Evolutionary conservation across 1,284 basidiomycete species (phyloP).

Genomic region (Puccinia hordei): DNA sequence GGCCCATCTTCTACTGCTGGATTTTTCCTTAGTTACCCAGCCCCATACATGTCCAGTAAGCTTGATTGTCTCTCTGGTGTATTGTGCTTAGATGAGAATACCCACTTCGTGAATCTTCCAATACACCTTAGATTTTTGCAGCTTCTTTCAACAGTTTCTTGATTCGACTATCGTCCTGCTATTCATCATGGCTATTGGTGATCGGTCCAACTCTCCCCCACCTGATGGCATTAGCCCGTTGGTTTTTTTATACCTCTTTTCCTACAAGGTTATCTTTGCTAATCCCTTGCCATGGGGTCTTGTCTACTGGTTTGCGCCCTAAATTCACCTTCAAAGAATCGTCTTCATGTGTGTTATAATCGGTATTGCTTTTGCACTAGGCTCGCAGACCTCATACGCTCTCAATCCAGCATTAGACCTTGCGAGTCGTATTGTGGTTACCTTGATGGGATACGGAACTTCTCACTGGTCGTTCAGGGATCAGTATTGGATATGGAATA

Average conservation of each 20-base stretch:
- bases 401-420: conserved; percentile 38
- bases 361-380: conserved; percentile 25
- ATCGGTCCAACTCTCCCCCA: conserved; percentile 34
- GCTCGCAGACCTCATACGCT: conserved; percentile 36
- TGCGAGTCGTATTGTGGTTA: conserved; percentile 20
- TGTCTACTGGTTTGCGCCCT: not conserved
- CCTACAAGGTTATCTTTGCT: not conserved
- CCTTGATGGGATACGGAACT: conserved; percentile 37
- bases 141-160: conserved; percentile 43
- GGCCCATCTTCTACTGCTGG: conserved; percentile 30
- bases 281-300: not conserved
- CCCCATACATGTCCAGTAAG: conserved; percentile 40
- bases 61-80: not conserved
- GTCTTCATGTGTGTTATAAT: conserved; percentile 40
- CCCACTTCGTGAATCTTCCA: too few relatives aligned
- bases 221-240: conserved; percentile 36
- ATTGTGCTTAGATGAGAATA: not conserved
- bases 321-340: not conserved
- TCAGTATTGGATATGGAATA: conserved; percentile 51
- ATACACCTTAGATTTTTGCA: conserved; percentile 2
- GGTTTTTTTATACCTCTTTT: not conserved
- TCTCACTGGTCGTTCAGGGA: conserved; percentile 36
- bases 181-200: conserved; percentile 34
- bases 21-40: conserved; percentile 21
- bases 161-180: conserved; percentile 35